A percentile compares a stretch with the other conserved stretches of the same genome.
Evolutionary conservation across 2,329 filamentous ascomycete species (phyloP).

Genomic region (Epichloe bromicola): DNA sequence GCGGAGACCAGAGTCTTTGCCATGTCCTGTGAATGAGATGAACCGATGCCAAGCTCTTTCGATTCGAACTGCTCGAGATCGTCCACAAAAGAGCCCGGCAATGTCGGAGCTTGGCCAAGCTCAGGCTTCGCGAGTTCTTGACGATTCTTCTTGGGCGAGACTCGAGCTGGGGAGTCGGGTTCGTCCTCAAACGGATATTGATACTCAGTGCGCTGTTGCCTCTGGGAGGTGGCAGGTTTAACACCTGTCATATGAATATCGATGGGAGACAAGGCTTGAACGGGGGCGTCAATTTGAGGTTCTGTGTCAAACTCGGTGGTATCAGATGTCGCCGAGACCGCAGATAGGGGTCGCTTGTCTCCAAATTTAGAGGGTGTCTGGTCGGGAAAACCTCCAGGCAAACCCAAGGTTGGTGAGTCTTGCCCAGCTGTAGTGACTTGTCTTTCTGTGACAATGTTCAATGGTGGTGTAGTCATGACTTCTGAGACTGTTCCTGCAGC

Average conservation of each 20-base stretch:
- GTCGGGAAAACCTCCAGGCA: conserved; percentile 49
- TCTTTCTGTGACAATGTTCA: not conserved
- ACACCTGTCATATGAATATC: conserved; percentile 15
- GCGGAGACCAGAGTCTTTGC: conserved; percentile 38
- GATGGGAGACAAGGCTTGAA: conserved; percentile 18
- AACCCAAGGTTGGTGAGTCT: conserved; percentile 54
- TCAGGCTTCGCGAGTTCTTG: not conserved
- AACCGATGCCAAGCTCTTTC: conserved; percentile 5
- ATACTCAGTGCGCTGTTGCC: conserved; percentile 28
- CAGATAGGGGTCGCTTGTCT: conserved; percentile 42
- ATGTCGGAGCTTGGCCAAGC: not conserved
- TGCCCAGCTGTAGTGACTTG: conserved; percentile 5
- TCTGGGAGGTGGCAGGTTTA: conserved; percentile 18
- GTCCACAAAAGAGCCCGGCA: not conserved
- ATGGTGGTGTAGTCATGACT: not conserved
- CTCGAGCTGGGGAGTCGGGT: conserved; percentile 4
- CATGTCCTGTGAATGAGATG: conserved; percentile 23
- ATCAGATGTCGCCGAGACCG: conserved; percentile 45
- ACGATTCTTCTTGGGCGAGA: not conserved
- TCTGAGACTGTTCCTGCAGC: not conserved
- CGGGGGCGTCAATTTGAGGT: conserved; percentile 45
- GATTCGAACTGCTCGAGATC: not conserved
- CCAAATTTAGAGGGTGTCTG: conserved; percentile 23
- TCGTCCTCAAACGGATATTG: conserved; percentile 39
- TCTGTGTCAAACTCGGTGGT: conserved; percentile 64